Evolutionary conservation across 208 protist species (phyloP).

Genomic region (Wallacemonas sp.): DNA sequence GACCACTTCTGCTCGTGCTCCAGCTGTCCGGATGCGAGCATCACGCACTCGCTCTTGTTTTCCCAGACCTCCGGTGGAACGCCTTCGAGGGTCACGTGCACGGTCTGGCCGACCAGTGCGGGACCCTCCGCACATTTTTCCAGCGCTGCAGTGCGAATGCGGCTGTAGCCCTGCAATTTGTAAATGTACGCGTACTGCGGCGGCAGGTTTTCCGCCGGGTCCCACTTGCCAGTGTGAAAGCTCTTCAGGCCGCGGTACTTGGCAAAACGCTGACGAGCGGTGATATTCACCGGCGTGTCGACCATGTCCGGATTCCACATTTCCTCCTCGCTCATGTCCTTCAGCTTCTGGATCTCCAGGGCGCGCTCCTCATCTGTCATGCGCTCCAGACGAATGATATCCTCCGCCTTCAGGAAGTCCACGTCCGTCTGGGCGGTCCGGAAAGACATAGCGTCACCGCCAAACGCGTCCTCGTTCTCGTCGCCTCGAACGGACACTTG

Average conservation of each 20-base stretch:
- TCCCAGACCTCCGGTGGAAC: conserved; percentile 56
- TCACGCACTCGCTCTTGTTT: conserved; percentile 33
- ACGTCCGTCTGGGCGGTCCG: conserved; percentile 78
- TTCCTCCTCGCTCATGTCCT: conserved; percentile 79
- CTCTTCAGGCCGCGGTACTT: conserved; percentile 90
- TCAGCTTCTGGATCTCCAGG: conserved; percentile 72
- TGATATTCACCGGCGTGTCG: conserved; percentile 81
- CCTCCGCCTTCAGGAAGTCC: conserved; percentile 84
- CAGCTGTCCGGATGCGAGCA: conserved; percentile 86
- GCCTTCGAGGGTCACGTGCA: conserved; percentile 68
- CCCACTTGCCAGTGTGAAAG: conserved; percentile 86
- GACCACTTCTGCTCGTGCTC: conserved; percentile 93
- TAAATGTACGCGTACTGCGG: conserved; percentile 89
- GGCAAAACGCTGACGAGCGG: conserved; percentile 85
- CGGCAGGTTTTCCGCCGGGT: conserved; percentile 81
- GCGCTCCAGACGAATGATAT: conserved; percentile 76
- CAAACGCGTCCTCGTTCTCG: conserved; percentile 64
- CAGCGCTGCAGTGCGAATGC: conserved; percentile 72
- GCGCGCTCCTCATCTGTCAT: conserved; percentile 85
- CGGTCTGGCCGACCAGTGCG: conserved; percentile 48
- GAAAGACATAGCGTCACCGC: conserved; percentile 62
- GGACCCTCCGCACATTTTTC: conserved; percentile 55
- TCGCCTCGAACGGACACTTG: conserved; percentile 13
- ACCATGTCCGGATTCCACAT: conserved; percentile 87
- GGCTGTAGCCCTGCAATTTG: conserved; percentile 81